Evolutionary conservation across 2,329 filamentous ascomycete species (phyloP), one percentile per base, ranked within the genome.

Genomic region (Capronia coronata): DNA sequence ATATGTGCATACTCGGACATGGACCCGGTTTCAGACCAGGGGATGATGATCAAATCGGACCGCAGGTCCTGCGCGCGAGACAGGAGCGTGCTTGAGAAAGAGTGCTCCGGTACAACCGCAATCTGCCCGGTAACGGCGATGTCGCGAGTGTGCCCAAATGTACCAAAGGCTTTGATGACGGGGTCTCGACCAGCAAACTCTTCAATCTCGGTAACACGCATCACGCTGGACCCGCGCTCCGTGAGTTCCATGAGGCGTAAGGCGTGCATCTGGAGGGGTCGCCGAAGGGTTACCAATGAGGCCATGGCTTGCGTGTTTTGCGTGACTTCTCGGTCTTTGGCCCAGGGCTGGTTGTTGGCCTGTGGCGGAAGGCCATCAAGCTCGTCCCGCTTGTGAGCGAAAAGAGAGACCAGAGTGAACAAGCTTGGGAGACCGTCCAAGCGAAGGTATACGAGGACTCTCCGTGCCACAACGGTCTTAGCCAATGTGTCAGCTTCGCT

Each of bases 221-320:
- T 97, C 60, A 96, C 91, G 14, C 89, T 90, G 0, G 91, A 96
- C 35, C 87, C 86, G 76, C 91, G 88, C 61, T 96, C 90, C 0
- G 87, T 94, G 10, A 97, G 78, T 63, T 94, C 87, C 42, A 94
- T 70, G 13, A 97, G 77, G 11, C 90, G 84, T n/a, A 95, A 71
- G 25, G 89, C 91, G 61, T 94, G 87, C 0, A 89, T 84, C 62
- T 86, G 78, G 1, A 91, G 74, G 1, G 79, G 76, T 7, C 73
- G 70, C 44, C 69, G 72, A n/a, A 46, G 47, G 3, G 50, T 51
- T 5, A 38, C 14, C 10, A 52, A 43, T 6, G 44, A 51, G 23
- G 47, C 34, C 22, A 53, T 22, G 13, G 43, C 51, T 37, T 48
- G 41, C 9, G 44, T 39, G 37, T 53, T 43, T 25, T 51, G 54